Evolutionary conservation across 2,329 filamentous ascomycete genomes (phyloP).

Genomic region (Aureobasidium zeae): DNA sequence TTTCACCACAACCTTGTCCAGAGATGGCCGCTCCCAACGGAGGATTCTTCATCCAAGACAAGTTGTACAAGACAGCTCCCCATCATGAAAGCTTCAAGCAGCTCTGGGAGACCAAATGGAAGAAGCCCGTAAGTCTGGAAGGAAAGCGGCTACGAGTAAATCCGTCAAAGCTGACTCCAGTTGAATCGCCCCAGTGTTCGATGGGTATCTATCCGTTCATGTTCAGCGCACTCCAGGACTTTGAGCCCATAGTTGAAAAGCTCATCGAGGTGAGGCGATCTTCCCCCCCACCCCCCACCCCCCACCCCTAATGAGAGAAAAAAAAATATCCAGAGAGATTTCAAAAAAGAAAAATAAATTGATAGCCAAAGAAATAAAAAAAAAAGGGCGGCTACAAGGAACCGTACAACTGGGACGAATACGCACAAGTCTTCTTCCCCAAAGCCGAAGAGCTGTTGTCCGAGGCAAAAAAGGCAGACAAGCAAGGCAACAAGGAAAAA

Average conservation of each 20-base stretch:
- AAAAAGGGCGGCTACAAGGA: constrained; percentile 54
- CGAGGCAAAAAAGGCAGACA: constrained; percentile 44
- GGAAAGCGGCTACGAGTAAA: too few species aligned
- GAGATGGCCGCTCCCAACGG: constrained; percentile 35
- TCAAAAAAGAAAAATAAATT: too few species aligned
- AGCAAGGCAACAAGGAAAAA: constrained; percentile 40
- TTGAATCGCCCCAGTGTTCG: constrained; percentile 22
- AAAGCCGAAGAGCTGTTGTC: constrained; percentile 49
- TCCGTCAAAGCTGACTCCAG: constrained; percentile 25
- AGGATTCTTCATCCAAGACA: constrained; percentile 40
- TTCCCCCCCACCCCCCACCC: too few species aligned
- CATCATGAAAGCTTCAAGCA: constrained; percentile 41
- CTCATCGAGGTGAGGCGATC: constrained; percentile 44
- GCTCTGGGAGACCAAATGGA: constrained; percentile 69
- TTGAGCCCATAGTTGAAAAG: constrained; percentile 57
- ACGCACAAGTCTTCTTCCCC: constrained; percentile 53
- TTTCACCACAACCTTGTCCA: too few species aligned
- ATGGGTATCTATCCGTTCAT: constrained; percentile 58
- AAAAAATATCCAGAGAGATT: too few species aligned
- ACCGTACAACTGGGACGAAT: constrained; percentile 52
- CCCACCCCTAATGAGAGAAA: too few species aligned
- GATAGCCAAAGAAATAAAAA: neutral
- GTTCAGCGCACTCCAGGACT: constrained; percentile 59
- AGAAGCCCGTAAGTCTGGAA: constrained; percentile 46
- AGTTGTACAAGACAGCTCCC: constrained; percentile 32